Base-by-base conservation (phyloP, 2,329 filamentous ascomycete genomes). In the Neospermospora avenae region DNA sequence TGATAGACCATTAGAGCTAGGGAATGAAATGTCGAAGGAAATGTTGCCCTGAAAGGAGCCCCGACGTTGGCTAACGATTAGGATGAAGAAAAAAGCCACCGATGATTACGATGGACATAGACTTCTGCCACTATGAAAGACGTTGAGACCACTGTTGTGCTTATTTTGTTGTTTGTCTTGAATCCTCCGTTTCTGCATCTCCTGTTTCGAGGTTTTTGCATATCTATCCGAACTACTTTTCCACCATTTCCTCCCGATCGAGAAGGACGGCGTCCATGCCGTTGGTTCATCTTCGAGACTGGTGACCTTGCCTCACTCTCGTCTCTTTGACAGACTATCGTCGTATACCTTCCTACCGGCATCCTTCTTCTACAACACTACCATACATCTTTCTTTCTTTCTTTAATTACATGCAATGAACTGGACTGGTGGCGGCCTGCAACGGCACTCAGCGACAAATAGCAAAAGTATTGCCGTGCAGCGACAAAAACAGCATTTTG, bases 401-500 rank as follows among this genome's bases (percentile, higher is more conserved):
- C 46, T n/a, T n/a, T n/a, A n/a, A n/a, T n/a, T n/a, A n/a, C 7
- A 60, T 60, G 31, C 58, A 34, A 81, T 81, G 79, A 81, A 81
- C 66, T 81, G 78, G 78, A 81, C 78, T 2, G 79, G 79, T 63
- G 77, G 78, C 28, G 77, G 72, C 51, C 72, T 80, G 44, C 73
- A 75, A 42, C 77, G 77, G 60, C 74, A 78, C 66, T 60, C 76
- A 69, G 39, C 69, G 67, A 41, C 68, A 71, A 60, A 71, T 70
- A 53, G 70, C 72, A 59, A 72, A 70, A 55, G 70, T 70, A 68
- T 72, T 20, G 64, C 72, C 24, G 68, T 73, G 34, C 68, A 71
- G n/a, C 74, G 72, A n/a, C 78, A 80, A 63, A 79, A 76, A 64
- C 73, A 78, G 52, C 76, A 81, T 64, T 80, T 81, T 61, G 78